Conservation (phyloP, 208 protist species). For the Blastocrithidia nonstop region DNA sequence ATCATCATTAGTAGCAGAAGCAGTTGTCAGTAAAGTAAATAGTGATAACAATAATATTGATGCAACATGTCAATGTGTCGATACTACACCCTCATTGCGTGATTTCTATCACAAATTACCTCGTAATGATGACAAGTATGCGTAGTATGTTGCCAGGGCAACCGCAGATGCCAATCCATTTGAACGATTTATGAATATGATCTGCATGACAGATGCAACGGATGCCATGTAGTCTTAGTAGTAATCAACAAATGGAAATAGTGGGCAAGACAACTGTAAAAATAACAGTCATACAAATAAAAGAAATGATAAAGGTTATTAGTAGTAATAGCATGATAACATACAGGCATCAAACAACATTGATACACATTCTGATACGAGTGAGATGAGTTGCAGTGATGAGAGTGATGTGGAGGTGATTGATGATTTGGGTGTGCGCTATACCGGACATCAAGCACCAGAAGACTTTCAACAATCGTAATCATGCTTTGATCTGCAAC, state of each 20-base stretch:
- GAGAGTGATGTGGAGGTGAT: slow-evolving; percentile 21
- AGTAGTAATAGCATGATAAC: not conserved
- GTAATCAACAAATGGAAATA: too few species aligned
- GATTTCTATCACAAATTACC: slow-evolving; percentile 31
- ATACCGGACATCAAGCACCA: slow-evolving; percentile 11
- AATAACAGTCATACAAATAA: not conserved
- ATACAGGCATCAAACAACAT: not conserved
- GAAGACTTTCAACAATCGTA: slow-evolving; percentile 29
- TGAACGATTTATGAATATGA: slow-evolving; percentile 26
- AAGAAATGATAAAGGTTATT: not conserved
- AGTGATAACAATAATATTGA: slow-evolving; percentile 2
- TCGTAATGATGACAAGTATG: slow-evolving; percentile 41
- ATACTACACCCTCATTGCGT: slow-evolving; percentile 29
- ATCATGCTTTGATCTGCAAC: too few species aligned
- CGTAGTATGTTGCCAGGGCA: slow-evolving; percentile 60
- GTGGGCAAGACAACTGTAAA: not conserved
- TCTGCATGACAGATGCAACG: not conserved
- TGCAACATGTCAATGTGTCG: too few species aligned
- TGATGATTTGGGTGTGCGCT: slow-evolving; percentile 62
- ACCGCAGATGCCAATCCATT: slow-evolving; percentile 74
- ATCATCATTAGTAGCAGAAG: too few species aligned
- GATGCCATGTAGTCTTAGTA: too few species aligned
- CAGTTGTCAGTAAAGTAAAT: too few species aligned
- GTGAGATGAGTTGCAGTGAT: not conserved
- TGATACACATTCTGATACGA: not conserved